Base-by-base conservation (phyloP, 805 yeast genomes). In the Cyberlindnera maritima region DNA sequence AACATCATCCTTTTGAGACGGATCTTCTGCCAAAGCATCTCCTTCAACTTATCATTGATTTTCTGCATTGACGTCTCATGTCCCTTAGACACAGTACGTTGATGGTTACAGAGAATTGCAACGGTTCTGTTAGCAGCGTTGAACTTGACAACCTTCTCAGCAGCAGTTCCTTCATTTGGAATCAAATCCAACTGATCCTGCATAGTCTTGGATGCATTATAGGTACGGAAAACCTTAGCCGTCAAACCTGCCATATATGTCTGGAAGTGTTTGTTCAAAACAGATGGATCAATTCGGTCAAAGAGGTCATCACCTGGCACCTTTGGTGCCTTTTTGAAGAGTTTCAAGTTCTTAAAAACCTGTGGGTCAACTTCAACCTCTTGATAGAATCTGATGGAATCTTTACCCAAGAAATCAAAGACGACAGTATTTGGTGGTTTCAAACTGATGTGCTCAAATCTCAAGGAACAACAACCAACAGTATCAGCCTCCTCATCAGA, bases 401-500 rank as follows among this genome's bases (percentile, higher is more conserved):
- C 97, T 62, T 91, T 91, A 83, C 98, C 98, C 53, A 92, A 72
- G 64, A 91, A 91, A 65, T 91, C 98, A 69, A 91, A 90, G 10
- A 85, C 77, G 14, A 92, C 97, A 5, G 76, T 85, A 55, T 80
- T 81, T 9, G 97, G 97, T 2, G 96, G 96, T 55, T 79, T 79
- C 48, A 92, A 72, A 1, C 91, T 83, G 37, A 92, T 78, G 66
- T 91, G 98, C 64, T 91, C 98, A 61, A 71, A 91, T 59, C 98
- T 73, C 55, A 92, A 75, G 1, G 97, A 91, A 69, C 98, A 92
- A 68, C 98, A 92, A 38, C 98, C 98, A 38, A 92, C 98, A 1
- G 98, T 92, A 64, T 92, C 98, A 2, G 98, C 98, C 63, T 91
- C 97, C 56, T 92, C 98, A 3, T 92, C 98, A 11, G 92, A 85